These are phyloP conservation scores for Penicillium ochrochloron DNA, from an alignment of 495 filamentous ascomycete genomes.

Conservation along the genomic window DNA sequence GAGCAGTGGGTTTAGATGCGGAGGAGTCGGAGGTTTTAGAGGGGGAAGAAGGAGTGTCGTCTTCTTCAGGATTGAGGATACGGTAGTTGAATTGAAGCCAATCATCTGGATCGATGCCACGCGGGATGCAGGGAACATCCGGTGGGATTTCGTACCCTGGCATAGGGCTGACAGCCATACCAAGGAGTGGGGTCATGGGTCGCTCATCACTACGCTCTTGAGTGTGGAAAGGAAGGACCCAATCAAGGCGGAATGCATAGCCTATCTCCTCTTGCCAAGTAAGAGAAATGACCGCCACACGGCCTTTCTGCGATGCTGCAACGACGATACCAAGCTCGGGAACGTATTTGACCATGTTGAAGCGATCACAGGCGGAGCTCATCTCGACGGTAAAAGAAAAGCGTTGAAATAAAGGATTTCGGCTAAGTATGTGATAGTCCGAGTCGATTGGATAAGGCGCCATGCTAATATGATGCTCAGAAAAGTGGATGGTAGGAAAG, in stretches of 20 bases:
- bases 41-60: conserved; percentile 16
- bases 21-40: not conserved
- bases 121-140: conserved; percentile 45
- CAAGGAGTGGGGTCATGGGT: conserved; percentile 55
- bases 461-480: conserved; percentile 61
- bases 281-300: conserved; percentile 73
- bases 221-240: conserved; percentile 56
- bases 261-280: conserved; percentile 53
- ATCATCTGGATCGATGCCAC: conserved; percentile 28
- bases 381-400: conserved; percentile 43
- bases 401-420: conserved; percentile 50
- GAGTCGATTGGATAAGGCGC: conserved; percentile 48
- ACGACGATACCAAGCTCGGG: conserved; percentile 79
- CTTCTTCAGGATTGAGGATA: conserved; percentile 25
- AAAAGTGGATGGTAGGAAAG: conserved; percentile 63
- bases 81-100: conserved; percentile 43
- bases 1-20: not conserved
- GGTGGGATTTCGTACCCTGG: conserved; percentile 58
- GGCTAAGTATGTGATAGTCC: conserved; percentile 53
- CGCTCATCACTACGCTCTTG: conserved; percentile 50
- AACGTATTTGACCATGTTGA: conserved; percentile 77
- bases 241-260: conserved; percentile 57
- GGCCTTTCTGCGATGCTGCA: conserved; percentile 72
- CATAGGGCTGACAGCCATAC: conserved; percentile 62
- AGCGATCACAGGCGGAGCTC: conserved; percentile 59